Evolutionary conservation across 2,329 filamentous ascomycete genomes (phyloP).

Genomic region (Fusarium algeriense): DNA sequence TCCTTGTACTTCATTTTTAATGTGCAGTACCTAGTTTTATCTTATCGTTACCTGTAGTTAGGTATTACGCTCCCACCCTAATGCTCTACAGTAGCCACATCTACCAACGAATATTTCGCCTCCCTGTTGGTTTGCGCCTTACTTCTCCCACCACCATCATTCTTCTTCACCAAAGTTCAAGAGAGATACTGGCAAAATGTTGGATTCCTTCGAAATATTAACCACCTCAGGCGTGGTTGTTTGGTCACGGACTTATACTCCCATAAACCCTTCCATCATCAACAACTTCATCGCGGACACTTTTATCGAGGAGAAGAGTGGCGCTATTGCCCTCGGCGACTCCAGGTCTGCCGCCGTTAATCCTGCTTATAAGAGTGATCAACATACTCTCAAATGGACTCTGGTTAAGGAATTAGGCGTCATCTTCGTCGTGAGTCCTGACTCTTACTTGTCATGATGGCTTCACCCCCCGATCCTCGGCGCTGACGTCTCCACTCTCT

Average conservation of each 20-base stretch:
- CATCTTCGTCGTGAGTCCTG: conserved; percentile 83
- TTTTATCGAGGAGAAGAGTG: conserved; percentile 93
- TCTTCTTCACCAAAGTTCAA: conserved; percentile 14
- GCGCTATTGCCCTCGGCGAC: conserved; percentile 70
- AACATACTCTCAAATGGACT: conserved; percentile 95
- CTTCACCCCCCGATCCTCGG: conserved; percentile 36
- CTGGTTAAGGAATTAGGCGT: conserved; percentile 91
- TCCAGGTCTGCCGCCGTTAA: conserved; percentile 71
- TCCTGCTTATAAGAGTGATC: conserved; percentile 86
- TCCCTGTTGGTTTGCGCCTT: conserved; percentile 23
- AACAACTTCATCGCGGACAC: conserved; percentile 96
- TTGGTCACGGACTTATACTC: conserved; percentile 89
- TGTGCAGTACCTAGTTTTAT: conserved; percentile 25
- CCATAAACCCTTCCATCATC: conserved; percentile 84
- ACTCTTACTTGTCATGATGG: conserved; percentile 33
- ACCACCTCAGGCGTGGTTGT: conserved; percentile 96
- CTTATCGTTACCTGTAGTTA: conserved; percentile 16
- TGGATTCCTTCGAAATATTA: conserved; percentile 96
- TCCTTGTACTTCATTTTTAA: conserved; percentile 32
- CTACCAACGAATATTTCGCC: conserved; percentile 31
- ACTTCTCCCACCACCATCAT: conserved; percentile 28
- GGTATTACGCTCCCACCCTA: conserved; percentile 5
- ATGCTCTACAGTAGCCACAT: conserved; percentile 43
- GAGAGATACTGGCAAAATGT: conserved; percentile 66
- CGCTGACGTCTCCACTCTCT: conserved; percentile 40